Percentiles rank a stretch among this genome's conserved stretches.
Evolutionary conservation across 768 basidiomycete genomes (phyloP).

Genomic region (Crucibulum laeve): DNA sequence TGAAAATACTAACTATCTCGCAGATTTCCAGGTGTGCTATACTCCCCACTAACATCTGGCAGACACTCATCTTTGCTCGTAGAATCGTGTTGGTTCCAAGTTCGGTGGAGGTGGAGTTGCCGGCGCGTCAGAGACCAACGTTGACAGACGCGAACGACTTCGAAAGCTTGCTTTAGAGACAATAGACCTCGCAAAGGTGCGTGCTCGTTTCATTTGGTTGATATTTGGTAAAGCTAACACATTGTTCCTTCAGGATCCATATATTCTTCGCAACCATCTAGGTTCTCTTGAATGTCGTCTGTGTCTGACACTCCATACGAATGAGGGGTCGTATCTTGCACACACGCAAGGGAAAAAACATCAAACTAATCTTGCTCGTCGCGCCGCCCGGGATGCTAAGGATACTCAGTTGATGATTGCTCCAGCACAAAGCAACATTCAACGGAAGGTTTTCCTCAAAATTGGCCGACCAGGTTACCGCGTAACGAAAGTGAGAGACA

Average conservation of each 20-base stretch:
- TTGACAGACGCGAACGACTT: constrained; percentile 91
- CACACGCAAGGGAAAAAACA: constrained; percentile 99
- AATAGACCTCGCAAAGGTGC: constrained; percentile 94
- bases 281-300: constrained; percentile 98
- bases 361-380: constrained; percentile 95
- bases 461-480: constrained; percentile 95
- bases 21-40: constrained; percentile 65
- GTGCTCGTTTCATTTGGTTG: constrained; percentile 13
- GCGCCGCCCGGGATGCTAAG: constrained; percentile 96
- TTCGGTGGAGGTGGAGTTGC: constrained; percentile 97
- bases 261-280: constrained; percentile 97
- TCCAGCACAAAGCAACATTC: constrained; percentile 72
- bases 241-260: constrained; percentile 67
- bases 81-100: constrained; percentile 95
- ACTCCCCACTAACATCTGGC: not conserved
- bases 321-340: constrained; percentile 97
- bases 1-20: constrained; percentile 7
- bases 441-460: constrained; percentile 94
- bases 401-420: constrained; percentile 90
- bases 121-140: constrained; percentile 90
- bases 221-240: not conserved
- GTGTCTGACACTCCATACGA: constrained; percentile 97
- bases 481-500: constrained; percentile 94
- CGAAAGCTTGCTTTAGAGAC: constrained; percentile 95
- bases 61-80: constrained; percentile 12